These are phyloP conservation scores for Podospora pseudopauciseta DNA, from an alignment of 495 filamentous ascomycete species.

Conservation along the genomic window DNA sequence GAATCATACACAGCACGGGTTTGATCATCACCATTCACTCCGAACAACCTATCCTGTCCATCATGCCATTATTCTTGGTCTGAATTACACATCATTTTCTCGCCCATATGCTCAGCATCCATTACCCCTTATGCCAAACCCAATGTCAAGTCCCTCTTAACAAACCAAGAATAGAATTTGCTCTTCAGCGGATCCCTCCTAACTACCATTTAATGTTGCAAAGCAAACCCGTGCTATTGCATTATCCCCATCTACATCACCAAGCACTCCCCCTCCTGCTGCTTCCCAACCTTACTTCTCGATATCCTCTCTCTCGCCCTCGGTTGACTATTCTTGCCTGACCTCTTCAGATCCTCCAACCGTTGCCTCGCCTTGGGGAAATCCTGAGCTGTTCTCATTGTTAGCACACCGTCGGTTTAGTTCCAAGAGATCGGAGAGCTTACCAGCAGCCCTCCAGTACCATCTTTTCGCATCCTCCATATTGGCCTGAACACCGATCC, in stretches of 20 bases:
- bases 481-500: conserved; percentile 82
- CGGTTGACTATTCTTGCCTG: conserved; percentile 58
- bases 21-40: too few species aligned
- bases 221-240: not conserved
- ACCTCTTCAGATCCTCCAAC: conserved; percentile 84
- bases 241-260: conserved; percentile 58
- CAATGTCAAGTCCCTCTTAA: not conserved
- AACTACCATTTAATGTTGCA: not conserved
- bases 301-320: conserved; percentile 74
- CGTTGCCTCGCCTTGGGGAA: conserved; percentile 90
- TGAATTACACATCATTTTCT: not conserved
- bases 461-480: conserved; percentile 94
- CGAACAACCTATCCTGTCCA: too few species aligned
- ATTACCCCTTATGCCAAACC: not conserved
- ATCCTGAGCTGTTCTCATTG: conserved; percentile 66
- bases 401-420: conserved; percentile 17
- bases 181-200: not conserved
- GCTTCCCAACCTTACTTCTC: conserved; percentile 76
- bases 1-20: too few species aligned
- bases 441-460: conserved; percentile 97
- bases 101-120: not conserved
- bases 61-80: too few species aligned
- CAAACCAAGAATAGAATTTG: not conserved
- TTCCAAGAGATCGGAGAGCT: conserved; percentile 40
- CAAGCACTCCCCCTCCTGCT: conserved; percentile 79